Conservation (phyloP, 2,329 filamentous ascomycete genomes). For the Sarocladium brachiariae region DNA sequence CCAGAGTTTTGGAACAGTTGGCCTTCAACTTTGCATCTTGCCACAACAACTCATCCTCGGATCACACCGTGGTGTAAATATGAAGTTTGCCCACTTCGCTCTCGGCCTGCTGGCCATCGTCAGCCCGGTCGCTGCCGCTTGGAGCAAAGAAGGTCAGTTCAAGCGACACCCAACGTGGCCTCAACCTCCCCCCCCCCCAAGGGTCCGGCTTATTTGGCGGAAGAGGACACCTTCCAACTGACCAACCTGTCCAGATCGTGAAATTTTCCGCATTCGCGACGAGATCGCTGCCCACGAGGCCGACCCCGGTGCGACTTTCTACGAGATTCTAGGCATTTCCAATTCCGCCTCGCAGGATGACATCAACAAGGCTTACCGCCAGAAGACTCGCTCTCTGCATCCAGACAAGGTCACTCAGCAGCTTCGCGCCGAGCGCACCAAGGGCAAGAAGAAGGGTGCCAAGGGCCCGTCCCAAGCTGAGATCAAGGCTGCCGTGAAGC, state of each 20-base stretch:
- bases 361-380: slow-evolving; percentile 89
- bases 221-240: not conserved
- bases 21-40: not conserved
- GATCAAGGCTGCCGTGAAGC: slow-evolving; percentile 71
- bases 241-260: slow-evolving; percentile 60
- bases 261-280: slow-evolving; percentile 93
- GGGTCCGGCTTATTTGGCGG: not conserved
- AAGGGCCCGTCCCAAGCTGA: slow-evolving; percentile 69
- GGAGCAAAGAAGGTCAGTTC: slow-evolving; percentile 74
- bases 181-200: too few species aligned
- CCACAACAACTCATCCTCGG: not conserved
- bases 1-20: slow-evolving; percentile 3
- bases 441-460: slow-evolving; percentile 49
- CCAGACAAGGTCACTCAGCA: slow-evolving; percentile 92
- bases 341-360: slow-evolving; percentile 73
- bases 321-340: slow-evolving; percentile 80
- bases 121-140: slow-evolving; percentile 62
- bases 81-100: slow-evolving; percentile 64
- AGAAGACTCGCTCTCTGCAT: slow-evolving; percentile 75
- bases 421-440: slow-evolving; percentile 64
- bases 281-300: slow-evolving; percentile 74
- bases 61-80: slow-evolving; percentile 41
- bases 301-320: slow-evolving; percentile 78
- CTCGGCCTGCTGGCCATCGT: slow-evolving; percentile 64
- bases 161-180: not conserved